These are phyloP conservation scores for Cladosporium colombiae DNA, from an alignment of 2,329 filamentous ascomycete genomes.

Conservation along the genomic window DNA sequence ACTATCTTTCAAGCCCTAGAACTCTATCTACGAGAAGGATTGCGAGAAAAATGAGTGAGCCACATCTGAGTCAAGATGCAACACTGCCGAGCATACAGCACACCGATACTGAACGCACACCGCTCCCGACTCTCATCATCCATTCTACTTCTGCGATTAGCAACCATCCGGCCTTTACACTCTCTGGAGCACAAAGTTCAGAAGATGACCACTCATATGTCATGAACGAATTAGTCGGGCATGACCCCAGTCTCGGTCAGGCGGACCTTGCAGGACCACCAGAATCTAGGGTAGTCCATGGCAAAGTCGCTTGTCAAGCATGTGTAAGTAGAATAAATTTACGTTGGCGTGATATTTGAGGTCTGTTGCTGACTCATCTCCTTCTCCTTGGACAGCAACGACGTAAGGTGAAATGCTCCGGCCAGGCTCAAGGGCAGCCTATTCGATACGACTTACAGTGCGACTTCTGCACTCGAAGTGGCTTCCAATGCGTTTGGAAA, in stretches of 20 bases:
- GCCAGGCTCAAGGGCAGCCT: neutral
- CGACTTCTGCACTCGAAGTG: neutral
- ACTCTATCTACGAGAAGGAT: too few relatives aligned
- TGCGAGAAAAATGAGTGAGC: too few relatives aligned
- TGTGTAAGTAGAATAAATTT: neutral
- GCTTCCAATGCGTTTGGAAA: neutral
- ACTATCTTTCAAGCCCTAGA: too few relatives aligned
- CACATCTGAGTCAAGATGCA: too few relatives aligned
- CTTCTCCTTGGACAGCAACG: neutral
- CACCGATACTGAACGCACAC: too few relatives aligned
- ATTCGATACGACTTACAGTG: neutral
- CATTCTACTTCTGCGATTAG: too few relatives aligned
- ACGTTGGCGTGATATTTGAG: neutral
- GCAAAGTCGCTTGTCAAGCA: neutral
- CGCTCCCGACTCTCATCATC: too few relatives aligned
- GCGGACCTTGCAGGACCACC: neutral
- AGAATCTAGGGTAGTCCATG: neutral
- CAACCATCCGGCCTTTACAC: too few relatives aligned
- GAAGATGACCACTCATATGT: neutral
- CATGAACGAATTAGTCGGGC: neutral
- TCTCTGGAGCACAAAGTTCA: neutral
- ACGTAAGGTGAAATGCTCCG: neutral
- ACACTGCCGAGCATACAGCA: too few relatives aligned
- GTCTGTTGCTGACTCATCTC: neutral
- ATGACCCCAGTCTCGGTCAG: neutral